Conservation (phyloP, 306 rosid species). For the Oxytropis ochrocephala region DNA sequence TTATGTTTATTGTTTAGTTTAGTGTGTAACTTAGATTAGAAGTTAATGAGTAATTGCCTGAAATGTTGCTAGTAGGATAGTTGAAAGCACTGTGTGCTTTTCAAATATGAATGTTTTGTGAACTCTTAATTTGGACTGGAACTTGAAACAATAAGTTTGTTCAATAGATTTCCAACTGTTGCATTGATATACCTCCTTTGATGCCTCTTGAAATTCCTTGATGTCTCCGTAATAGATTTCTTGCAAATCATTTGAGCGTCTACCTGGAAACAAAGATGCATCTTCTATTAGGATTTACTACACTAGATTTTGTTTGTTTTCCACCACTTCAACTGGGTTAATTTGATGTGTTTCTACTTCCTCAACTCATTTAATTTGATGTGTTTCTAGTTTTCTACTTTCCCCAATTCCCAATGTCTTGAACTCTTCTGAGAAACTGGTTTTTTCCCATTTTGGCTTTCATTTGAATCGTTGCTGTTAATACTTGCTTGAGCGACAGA, state of each 20-base stretch:
- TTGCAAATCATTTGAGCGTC: background rate
- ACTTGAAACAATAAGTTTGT: background rate
- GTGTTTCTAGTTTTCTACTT: background rate
- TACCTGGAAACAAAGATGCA: background rate
- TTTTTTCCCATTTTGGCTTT: no score
- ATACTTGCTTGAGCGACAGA: no score
- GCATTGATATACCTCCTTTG: background rate
- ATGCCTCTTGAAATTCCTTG: background rate
- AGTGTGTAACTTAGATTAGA: background rate
- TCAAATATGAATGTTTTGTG: background rate
- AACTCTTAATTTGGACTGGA: background rate
- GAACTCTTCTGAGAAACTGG: background rate
- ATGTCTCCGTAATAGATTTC: background rate
- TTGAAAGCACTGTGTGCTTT: background rate
- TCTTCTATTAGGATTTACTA: background rate
- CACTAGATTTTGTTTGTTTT: background rate
- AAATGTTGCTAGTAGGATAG: background rate
- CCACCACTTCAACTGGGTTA: background rate
- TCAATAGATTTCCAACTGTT: background rate
- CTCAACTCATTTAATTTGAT: background rate
- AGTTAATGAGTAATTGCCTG: background rate
- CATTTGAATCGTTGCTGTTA: no score
- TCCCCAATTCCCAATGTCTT: background rate
- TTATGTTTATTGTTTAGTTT: no score
- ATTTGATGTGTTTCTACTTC: background rate